Evolutionary conservation across 208 protist genomes (phyloP).

Genomic region (Leishmania lainsoni): DNA sequence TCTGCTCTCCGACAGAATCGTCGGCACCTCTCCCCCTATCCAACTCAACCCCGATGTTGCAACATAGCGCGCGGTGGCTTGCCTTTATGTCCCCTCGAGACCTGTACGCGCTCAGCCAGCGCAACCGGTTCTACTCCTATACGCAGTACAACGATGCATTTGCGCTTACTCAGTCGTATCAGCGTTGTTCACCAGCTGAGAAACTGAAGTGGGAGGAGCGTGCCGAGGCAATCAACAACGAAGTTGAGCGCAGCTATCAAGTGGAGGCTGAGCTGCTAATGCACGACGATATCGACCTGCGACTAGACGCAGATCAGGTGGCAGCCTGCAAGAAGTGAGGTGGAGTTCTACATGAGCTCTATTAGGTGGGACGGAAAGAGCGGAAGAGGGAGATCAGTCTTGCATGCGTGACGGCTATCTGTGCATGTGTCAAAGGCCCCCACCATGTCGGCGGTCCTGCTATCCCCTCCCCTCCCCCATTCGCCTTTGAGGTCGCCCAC

Average conservation of each 20-base stretch:
- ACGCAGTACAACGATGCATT: slow-evolving; percentile 17
- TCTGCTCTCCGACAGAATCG: not conserved
- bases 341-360: not conserved
- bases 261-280: slow-evolving; percentile 19
- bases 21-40: too few species aligned
- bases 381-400: not conserved
- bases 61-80: not conserved
- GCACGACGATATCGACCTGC: not conserved
- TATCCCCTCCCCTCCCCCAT: not conserved
- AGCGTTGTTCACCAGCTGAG: slow-evolving; percentile 22
- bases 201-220: slow-evolving; percentile 31
- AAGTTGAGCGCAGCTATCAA: not conserved
- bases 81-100: slow-evolving; percentile 30
- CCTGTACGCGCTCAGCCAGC: slow-evolving; percentile 48
- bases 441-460: not conserved
- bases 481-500: not conserved
- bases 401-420: not conserved
- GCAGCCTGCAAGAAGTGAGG: not conserved
- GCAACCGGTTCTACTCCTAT: slow-evolving; percentile 31
- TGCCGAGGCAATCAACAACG: slow-evolving; percentile 33
- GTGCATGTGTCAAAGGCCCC: not conserved
- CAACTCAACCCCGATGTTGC: not conserved
- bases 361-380: not conserved
- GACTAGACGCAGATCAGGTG: not conserved
- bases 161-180: slow-evolving; percentile 31